Conservation (phyloP, 2,329 filamentous ascomycete genomes). For the Alternaria solani region DNA sequence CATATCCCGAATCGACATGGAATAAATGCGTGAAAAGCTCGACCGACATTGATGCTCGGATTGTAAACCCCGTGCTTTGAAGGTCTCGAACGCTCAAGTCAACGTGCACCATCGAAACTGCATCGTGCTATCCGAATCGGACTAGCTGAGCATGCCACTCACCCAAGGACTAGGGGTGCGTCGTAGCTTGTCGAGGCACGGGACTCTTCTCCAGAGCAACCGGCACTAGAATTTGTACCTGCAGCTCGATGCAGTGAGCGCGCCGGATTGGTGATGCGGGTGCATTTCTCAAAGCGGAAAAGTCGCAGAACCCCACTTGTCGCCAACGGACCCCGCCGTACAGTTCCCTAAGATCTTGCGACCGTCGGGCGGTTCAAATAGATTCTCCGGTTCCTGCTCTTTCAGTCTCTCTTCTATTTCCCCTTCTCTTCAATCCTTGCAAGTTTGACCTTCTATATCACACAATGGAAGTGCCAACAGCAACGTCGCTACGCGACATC, state of each 20-base stretch:
- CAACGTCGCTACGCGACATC: slow-evolving; percentile 78
- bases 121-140: neutral
- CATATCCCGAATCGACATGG: neutral
- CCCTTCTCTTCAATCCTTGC: neutral
- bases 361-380: slow-evolving; percentile 23
- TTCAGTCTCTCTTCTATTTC: slow-evolving; percentile 6
- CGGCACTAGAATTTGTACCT: slow-evolving; percentile 19
- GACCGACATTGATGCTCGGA: neutral
- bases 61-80: neutral
- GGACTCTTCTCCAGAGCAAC: slow-evolving; percentile 2
- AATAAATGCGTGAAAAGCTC: neutral
- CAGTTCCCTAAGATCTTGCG: slow-evolving; percentile 28
- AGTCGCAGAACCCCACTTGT: slow-evolving; percentile 33
- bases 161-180: neutral
- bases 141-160: neutral
- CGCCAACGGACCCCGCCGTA: slow-evolving; percentile 32
- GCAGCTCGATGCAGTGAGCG: slow-evolving; percentile 26
- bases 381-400: slow-evolving; percentile 9
- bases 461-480: slow-evolving; percentile 71
- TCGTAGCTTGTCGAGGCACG: neutral
- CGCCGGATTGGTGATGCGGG: slow-evolving; percentile 24
- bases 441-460: neutral
- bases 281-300: slow-evolving; percentile 28
- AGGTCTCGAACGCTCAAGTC: neutral
- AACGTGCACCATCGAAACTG: neutral